Base-by-base conservation (phyloP, 805 yeast genomes). In the Lipomyces japonicus region DNA sequence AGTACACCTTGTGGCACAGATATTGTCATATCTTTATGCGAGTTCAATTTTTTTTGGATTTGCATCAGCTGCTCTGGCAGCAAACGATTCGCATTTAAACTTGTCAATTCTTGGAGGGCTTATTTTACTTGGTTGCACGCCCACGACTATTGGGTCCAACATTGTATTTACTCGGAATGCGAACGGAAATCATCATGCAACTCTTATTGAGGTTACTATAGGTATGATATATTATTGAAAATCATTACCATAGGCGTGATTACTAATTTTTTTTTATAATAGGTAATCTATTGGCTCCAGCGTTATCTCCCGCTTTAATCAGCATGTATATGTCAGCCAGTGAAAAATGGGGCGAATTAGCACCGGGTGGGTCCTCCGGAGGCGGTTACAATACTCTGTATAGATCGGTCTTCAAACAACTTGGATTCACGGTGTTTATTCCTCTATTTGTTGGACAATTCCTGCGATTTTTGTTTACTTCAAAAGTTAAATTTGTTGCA, bases 141-240 rank as follows among this genome's bases (percentile, higher is more conserved):
- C 96, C 24, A 89, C 96, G 4, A 89, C 96, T 0, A 95, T 89
- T n/a, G 80, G 90, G 0, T 87, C 96, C 1, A 89, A 89, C 63
- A 95, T 89, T 23, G 90, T 89, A 16, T 88, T 89, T 95, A 89
- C 96, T 2, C 75, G 81, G 46, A 78, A 77, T 51, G 95, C 96
- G 0, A 81, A 82, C 57, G 96, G 96, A 10, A 86, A 88, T 65
- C 89, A 79, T 55, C 68, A 84, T n/a, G 69, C 88, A 46, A 82
- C 95, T 14, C 70, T 87, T 4, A 83, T 93, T 65, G 95, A 87
- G 65, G 96, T 89, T 10, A 79, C 88, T 49, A 75, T 88, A 31
- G 96, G 96, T 1, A 43, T 26, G 43, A 39, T 6, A 25, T 16
- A 16, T 12, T 2, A 3, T 21, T 4, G 30, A 21, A 14, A 26